Conservation (phyloP, 495 filamentous ascomycete genomes). For the Cryomyces minteri region DNA sequence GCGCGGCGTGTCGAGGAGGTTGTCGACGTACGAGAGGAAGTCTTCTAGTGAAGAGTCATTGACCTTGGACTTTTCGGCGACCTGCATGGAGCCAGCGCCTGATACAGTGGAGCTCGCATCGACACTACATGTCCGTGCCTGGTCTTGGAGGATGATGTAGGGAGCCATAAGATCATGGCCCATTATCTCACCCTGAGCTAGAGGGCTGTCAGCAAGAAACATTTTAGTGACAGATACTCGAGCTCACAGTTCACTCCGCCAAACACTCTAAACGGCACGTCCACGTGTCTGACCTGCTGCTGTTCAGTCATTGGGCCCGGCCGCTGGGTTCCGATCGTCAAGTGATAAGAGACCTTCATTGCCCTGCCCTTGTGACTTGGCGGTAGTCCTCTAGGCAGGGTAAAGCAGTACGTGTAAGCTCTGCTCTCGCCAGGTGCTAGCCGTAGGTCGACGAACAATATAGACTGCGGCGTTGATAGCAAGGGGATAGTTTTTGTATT, state of each 20-base stretch:
- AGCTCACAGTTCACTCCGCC: conserved; percentile 57
- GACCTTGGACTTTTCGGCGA: conserved; percentile 12
- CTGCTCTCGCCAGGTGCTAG: conserved; percentile 79
- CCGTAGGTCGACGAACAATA: conserved; percentile 84
- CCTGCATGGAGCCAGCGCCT: background rate
- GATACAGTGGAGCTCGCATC: conserved; percentile 1
- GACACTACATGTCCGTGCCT: conserved; percentile 43
- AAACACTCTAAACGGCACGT: conserved; percentile 82
- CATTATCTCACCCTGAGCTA: conserved; percentile 45
- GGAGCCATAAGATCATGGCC: conserved; percentile 86
- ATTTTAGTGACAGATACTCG: background rate
- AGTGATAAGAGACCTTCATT: conserved; percentile 81
- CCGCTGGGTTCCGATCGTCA: conserved; percentile 83
- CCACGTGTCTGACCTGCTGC: conserved; percentile 68
- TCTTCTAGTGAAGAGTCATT: conserved; percentile 27
- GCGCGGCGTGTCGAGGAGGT: conserved; percentile 47
- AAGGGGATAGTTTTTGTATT: conserved; percentile 70
- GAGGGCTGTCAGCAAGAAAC: conserved; percentile 13
- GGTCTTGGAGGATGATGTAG: conserved; percentile 75
- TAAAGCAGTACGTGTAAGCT: conserved; percentile 71
- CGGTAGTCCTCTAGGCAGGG: conserved; percentile 68
- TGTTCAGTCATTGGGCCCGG: conserved; percentile 58
- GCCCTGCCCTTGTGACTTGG: conserved; percentile 83
- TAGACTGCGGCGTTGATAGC: conserved; percentile 87
- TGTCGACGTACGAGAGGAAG: conserved; percentile 63